Evolutionary conservation across 345 rosid species (phyloP), one percentile per base, ranked within the genome.

Genomic region (Melastoma malabathricum): DNA sequence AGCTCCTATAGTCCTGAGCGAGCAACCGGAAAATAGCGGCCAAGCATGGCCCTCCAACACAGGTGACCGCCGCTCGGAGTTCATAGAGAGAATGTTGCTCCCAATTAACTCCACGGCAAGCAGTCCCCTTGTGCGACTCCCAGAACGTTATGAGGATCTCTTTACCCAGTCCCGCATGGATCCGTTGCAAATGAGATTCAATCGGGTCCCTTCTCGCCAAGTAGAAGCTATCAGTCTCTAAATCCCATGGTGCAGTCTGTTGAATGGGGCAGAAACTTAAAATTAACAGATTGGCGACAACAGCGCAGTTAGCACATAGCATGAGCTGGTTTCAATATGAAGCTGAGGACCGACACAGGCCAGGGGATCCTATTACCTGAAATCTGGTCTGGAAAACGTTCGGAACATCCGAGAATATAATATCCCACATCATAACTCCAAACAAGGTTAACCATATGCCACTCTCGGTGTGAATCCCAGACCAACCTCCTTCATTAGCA

Each of bases 391-490:
- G 74, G 65, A 90, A 90, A 66, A 82, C 96, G 71, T 83, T 74
- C 0, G 78, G 89, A 31, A 82, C 67, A 50, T 84, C 82, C 8
- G 81, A 66, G 69, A 90, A 84, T 43, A 86, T 66, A 56, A 77
- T 55, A 59, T 84, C 89, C 98, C 98, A 90, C 98, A 86, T 76
- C 50, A 90, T 77, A 70, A 90, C 85, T 13, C 82, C 89, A 18
- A 86, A 90, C 44, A 90, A 78, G 46, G 89, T 84, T 76, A 90
- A 66, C 98, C 96, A 86, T 47, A 86, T 82, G 63, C 93, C 93
- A 65, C 83, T 84, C 72, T 90, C 98, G 12, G 89, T 65, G 62
- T 86, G 89, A 56, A 82, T 69, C 51, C 98, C 98, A 50, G 64
- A 70, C 96, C 73, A 80, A 47, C 98, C 94, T 34, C 86, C 94